phyloP scores from a whole-genome alignment of 202 grass and related monocot species.

The Brachypodium distachyon region DNA sequence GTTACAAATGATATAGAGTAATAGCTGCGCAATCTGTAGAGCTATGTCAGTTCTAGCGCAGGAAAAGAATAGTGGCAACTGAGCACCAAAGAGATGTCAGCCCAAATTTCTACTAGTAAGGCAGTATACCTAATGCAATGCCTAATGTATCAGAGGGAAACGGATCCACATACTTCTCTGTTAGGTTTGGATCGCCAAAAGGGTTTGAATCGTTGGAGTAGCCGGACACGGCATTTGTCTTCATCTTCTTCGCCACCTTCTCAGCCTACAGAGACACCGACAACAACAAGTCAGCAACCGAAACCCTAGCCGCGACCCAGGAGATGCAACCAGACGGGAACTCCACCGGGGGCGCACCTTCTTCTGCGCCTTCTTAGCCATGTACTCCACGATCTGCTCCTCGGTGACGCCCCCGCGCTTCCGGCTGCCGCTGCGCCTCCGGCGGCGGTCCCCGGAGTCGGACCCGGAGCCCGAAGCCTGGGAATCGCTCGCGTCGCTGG shows the following conservation, averaged over 20 bases:
- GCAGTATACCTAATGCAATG: neutral
- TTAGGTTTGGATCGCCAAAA: constrained; percentile 81
- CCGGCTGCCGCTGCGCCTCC: constrained; percentile 1
- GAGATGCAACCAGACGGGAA: neutral
- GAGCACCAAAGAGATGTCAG: neutral
- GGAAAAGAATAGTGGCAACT: neutral
- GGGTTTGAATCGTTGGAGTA: constrained; percentile 95
- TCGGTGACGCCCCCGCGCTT: constrained; percentile 61
- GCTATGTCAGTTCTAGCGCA: neutral
- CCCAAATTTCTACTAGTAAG: neutral
- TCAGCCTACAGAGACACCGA: constrained; percentile 42
- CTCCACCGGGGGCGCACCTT: constrained; percentile 40
- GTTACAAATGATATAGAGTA: neutral
- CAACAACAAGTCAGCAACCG: neutral
- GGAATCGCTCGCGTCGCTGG: constrained; percentile 28
- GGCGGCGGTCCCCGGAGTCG: constrained; percentile 12
- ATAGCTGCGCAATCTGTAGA: neutral
- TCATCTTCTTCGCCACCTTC: constrained; percentile 97
- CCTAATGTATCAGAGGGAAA: neutral
- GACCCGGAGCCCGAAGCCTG: constrained; percentile 40
- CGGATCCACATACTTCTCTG: constrained; percentile 56
- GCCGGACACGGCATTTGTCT: constrained; percentile 61
- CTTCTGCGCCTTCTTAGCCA: constrained; percentile 88
- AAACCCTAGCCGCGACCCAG: neutral
- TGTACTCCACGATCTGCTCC: constrained; percentile 81